A percentile compares a stretch with the other conserved stretches of the same genome.
Conservation (phyloP, 345 rosid genomes). For the Salix exigua region DNA sequence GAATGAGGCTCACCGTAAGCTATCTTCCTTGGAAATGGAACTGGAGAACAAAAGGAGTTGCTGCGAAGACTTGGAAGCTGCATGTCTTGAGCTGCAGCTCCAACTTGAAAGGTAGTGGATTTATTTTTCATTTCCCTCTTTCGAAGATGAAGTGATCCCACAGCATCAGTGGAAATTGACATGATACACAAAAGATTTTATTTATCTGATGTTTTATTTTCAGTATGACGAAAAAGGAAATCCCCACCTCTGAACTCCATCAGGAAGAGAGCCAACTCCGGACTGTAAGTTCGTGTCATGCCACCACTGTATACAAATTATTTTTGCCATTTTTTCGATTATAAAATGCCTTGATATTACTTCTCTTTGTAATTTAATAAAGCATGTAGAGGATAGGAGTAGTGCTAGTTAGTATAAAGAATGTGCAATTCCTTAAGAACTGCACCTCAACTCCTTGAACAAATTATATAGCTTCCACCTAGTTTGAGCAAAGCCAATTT, state of each 20-base stretch:
- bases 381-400: neutral
- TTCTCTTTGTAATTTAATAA: neutral
- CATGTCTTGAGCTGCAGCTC: conserved; percentile 42
- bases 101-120: conserved; percentile 49
- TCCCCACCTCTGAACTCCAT: conserved; percentile 27
- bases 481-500: neutral
- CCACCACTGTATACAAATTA: neutral
- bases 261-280: conserved; percentile 49
- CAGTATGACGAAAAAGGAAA: conserved; percentile 48
- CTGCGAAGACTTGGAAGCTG: conserved; percentile 46
- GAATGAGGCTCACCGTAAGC: conserved; percentile 32
- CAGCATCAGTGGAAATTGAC: neutral
- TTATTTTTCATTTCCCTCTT: neutral
- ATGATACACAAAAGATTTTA: neutral
- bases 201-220: conserved; percentile 19
- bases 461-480: neutral
- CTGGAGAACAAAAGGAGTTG: conserved; percentile 37
- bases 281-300: conserved; percentile 48
- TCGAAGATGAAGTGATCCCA: neutral
- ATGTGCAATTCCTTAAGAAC: neutral
- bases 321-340: neutral
- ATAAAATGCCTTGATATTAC: neutral
- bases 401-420: neutral
- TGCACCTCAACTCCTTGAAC: neutral
- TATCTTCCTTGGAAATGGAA: conserved; percentile 39